A percentile compares a stretch with the other conserved stretches of the same genome.
These are phyloP conservation scores for Boletus sp. DNA, from an alignment of 1,284 basidiomycete species.

Conservation along the genomic window DNA sequence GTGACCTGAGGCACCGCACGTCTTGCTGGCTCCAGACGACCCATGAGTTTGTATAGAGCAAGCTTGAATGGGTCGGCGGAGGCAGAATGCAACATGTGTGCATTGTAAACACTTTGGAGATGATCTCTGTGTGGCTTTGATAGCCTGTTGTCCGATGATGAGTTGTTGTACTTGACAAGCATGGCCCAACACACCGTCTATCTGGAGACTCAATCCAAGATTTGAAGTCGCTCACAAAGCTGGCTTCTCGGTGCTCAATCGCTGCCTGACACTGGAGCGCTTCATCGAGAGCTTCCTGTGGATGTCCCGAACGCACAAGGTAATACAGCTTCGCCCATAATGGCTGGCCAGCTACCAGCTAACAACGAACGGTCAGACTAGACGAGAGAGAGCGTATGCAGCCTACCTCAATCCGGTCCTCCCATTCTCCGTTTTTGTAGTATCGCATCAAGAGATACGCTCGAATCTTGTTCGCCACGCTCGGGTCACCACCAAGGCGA, in stretches of 20 bases:
- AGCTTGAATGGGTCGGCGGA: conserved; percentile 94
- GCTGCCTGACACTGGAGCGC: conserved; percentile 73
- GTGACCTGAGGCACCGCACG: conserved; percentile 87
- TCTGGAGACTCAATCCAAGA: conserved; percentile 87
- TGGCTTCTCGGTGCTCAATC: conserved; percentile 81
- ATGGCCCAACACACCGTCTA: conserved; percentile 55
- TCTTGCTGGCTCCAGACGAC: conserved; percentile 85
- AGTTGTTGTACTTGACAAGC: conserved; percentile 10
- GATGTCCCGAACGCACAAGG: conserved; percentile 86
- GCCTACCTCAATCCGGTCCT: conserved; percentile 68
- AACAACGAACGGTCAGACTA: conserved; percentile 5
- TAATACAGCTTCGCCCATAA: conserved; percentile 95
- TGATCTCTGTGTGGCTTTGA: conserved; percentile 84
- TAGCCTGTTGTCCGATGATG: conserved; percentile 48
- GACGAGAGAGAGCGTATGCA: background rate
- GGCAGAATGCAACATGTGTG: conserved; percentile 86
- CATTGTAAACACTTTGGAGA: conserved; percentile 88
- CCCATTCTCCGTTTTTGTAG: conserved; percentile 84
- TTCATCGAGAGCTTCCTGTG: conserved; percentile 79
- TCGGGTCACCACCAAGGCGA: conserved; percentile 89
- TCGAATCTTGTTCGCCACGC: conserved; percentile 85
- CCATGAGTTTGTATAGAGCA: conserved; percentile 95
- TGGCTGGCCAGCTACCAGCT: conserved; percentile 85
- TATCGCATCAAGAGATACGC: conserved; percentile 84
- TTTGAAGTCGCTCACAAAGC: conserved; percentile 85